A percentile compares a stretch with the other conserved stretches of the same genome.
Conservation (phyloP, 371 early-diverging fungal genomes). For the Amoeboaphelidium occidentale region DNA sequence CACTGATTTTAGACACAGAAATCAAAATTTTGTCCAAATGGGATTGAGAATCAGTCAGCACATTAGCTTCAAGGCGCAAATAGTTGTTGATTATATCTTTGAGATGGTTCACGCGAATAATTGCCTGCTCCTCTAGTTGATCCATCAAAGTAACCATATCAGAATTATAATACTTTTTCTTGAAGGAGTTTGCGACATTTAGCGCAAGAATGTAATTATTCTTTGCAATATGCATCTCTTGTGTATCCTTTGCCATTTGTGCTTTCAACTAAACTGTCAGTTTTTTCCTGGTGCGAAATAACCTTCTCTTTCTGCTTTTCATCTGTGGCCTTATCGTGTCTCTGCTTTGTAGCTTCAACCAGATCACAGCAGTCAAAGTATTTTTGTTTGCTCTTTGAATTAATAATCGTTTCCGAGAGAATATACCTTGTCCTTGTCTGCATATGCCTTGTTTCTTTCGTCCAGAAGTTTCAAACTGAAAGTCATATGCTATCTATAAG, state of each 20-base stretch:
- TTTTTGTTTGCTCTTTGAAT: constrained; percentile 18
- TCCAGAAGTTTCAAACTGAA: constrained; percentile 33
- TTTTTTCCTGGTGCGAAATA: constrained; percentile 6
- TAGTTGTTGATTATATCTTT: constrained; percentile 21
- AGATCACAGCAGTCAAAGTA: constrained; percentile 43
- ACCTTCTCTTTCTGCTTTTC: constrained; percentile 24
- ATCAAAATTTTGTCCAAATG: constrained; percentile 15
- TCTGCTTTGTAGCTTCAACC: constrained; percentile 25
- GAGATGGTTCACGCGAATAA: constrained; percentile 19
- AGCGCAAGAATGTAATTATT: constrained; percentile 33
- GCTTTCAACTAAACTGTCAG: no score
- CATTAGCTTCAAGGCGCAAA: constrained; percentile 18
- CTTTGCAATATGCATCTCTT: constrained; percentile 56
- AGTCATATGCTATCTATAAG: constrained; percentile 23
- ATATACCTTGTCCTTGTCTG: constrained; percentile 39
- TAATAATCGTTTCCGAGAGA: not conserved
- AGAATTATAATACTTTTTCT: constrained; percentile 26
- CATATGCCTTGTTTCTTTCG: constrained; percentile 33
- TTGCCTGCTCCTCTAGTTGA: constrained; percentile 31
- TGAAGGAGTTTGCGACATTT: constrained; percentile 28
- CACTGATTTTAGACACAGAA: constrained; percentile 18
- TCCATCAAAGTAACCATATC: constrained; percentile 31
- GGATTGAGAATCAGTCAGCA: constrained; percentile 12
- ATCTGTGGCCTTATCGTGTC: constrained; percentile 24
- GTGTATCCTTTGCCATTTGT: constrained; percentile 30